Evolutionary conservation across 2,329 filamentous ascomycete genomes (phyloP).

Genomic region (Tolypocladium ovalisporum): DNA sequence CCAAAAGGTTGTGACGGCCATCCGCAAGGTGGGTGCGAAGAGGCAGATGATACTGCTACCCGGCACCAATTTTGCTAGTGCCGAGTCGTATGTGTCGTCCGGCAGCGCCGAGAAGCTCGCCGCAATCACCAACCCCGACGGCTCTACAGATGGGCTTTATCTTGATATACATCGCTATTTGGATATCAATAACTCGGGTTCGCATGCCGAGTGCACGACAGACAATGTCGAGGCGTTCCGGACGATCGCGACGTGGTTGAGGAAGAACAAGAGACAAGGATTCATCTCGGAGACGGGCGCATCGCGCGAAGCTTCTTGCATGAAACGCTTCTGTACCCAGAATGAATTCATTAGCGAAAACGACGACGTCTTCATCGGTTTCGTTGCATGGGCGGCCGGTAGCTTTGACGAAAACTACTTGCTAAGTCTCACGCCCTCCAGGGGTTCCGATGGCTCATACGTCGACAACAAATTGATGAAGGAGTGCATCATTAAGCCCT

Average conservation of each 20-base stretch:
- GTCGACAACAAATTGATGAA: constrained; percentile 30
- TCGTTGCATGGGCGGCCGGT: constrained; percentile 35
- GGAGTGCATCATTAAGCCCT: constrained; percentile 28
- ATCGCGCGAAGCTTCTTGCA: constrained; percentile 29
- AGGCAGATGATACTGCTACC: constrained; percentile 49
- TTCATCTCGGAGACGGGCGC: constrained; percentile 44
- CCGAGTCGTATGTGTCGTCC: constrained; percentile 33
- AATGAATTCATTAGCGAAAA: constrained; percentile 34
- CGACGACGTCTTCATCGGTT: constrained; percentile 34
- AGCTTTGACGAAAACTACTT: constrained; percentile 30
- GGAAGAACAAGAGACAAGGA: constrained; percentile 34
- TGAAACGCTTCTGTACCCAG: constrained; percentile 32
- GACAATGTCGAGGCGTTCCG: constrained; percentile 40
- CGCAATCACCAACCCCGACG: constrained; percentile 47
- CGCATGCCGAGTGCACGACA: constrained; percentile 37
- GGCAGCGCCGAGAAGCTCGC: constrained; percentile 40
- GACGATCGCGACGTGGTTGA: constrained; percentile 33
- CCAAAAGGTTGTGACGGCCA: constrained; percentile 53
- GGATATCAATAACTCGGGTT: constrained; percentile 45
- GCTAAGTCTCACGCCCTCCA: constrained; percentile 28
- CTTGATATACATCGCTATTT: constrained; percentile 53
- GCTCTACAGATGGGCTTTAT: constrained; percentile 42
- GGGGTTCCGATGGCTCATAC: constrained; percentile 11
- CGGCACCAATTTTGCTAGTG: constrained; percentile 47
- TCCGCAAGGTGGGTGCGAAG: constrained; percentile 54